phyloP scores from a whole-genome alignment of 176 grass and related monocot species.

The Ensete glaucum region DNA sequence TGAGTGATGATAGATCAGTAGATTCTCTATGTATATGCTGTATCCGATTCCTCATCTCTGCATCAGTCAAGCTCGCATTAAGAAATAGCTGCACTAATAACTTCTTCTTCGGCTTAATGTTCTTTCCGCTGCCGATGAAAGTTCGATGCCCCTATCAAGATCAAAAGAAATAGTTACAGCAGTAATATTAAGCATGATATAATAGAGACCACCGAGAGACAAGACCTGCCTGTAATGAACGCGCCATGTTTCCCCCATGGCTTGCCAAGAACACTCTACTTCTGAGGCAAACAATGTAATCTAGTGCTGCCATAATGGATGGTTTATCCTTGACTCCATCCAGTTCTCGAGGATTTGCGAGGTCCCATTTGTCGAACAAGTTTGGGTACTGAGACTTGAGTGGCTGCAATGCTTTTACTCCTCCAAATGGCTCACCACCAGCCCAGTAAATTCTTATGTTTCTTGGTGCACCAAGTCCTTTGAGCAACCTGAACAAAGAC shows the following conservation, averaged over 20 bases:
- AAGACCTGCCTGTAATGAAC: conserved; percentile 17
- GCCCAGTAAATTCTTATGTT: conserved; percentile 39
- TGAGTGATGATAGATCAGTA: background rate
- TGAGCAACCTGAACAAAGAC: conserved; percentile 21
- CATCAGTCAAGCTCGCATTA: background rate
- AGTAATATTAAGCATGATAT: background rate
- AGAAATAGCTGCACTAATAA: conserved; percentile 25
- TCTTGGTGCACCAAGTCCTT: conserved; percentile 20
- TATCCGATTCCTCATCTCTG: conserved; percentile 15
- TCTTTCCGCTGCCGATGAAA: conserved; percentile 31
- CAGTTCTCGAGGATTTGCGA: conserved; percentile 12
- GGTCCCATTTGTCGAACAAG: conserved; percentile 32
- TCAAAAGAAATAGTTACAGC: background rate
- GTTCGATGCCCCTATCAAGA: conserved; percentile 28
- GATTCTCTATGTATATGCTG: conserved; percentile 20
- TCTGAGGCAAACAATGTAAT: conserved; percentile 30
- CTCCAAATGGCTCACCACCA: conserved; percentile 35
- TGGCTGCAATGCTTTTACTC: conserved; percentile 11
- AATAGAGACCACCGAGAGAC: background rate
- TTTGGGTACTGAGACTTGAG: conserved; percentile 21
- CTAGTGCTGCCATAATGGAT: conserved; percentile 32
- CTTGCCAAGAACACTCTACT: conserved; percentile 35
- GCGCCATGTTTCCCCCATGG: conserved; percentile 48
- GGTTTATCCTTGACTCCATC: conserved; percentile 16
- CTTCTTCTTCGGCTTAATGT: conserved; percentile 33